Conservation (phyloP, 2,329 filamentous ascomycete species). For the Colletotrichum sp. region DNA sequence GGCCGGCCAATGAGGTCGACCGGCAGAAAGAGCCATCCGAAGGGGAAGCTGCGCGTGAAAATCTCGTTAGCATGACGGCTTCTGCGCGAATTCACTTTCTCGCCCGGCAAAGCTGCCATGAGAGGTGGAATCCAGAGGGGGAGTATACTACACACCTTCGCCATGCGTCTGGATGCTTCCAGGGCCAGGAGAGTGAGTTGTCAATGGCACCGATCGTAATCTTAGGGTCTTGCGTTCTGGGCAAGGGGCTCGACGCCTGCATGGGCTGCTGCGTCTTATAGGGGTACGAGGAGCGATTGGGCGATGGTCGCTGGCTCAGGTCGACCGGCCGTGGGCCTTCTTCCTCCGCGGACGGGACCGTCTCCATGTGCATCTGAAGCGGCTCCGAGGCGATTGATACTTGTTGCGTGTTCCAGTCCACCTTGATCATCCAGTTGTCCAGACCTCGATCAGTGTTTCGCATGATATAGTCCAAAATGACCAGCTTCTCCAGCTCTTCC, state of each 20-base stretch:
- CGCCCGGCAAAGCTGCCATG: neutral
- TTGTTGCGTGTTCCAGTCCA: constrained; percentile 83
- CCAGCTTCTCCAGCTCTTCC: constrained; percentile 94
- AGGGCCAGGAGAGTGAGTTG: constrained; percentile 97
- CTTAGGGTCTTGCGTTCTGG: constrained; percentile 55
- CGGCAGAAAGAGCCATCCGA: constrained; percentile 97
- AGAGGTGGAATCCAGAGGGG: neutral
- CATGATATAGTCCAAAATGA: constrained; percentile 99
- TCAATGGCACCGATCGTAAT: constrained; percentile 93
- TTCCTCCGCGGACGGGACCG: constrained; percentile 44
- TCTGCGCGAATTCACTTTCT: neutral
- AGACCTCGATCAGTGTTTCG: constrained; percentile 95
- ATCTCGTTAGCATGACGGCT: neutral
- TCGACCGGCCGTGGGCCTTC: constrained; percentile 68
- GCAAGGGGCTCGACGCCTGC: constrained; percentile 67
- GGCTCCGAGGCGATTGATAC: constrained; percentile 89
- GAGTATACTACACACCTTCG: constrained; percentile 49
- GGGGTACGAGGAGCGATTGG: constrained; percentile 58
- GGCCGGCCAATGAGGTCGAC: constrained; percentile 96
- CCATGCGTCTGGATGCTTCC: constrained; percentile 96
- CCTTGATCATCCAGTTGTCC: constrained; percentile 99
- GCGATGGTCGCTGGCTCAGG: constrained; percentile 46
- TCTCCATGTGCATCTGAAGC: constrained; percentile 67
- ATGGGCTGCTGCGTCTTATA: constrained; percentile 86
- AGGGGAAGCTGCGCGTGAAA: constrained; percentile 77